Conservation (phyloP, 257 asterid genomes). For the Handroanthus guayacan region DNA sequence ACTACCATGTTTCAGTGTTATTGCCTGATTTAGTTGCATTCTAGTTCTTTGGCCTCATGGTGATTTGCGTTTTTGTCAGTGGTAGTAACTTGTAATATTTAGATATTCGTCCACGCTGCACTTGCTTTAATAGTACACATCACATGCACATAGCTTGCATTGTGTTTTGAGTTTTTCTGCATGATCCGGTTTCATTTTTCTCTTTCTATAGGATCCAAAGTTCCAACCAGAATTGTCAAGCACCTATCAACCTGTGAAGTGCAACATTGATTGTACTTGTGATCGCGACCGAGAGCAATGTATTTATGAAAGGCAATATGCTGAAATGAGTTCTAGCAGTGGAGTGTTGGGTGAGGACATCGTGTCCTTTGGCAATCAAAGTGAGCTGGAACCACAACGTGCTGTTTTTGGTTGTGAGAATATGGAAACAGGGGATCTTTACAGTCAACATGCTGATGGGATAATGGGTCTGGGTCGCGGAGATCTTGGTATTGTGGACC, state of each 20-base stretch:
- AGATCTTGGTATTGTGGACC: slow-evolving; percentile 97
- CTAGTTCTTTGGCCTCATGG: slow-evolving; percentile 5
- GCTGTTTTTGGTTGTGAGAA: slow-evolving; percentile 97
- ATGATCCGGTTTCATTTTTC: slow-evolving; percentile 23
- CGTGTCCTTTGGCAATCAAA: slow-evolving; percentile 88
- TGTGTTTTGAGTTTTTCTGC: slow-evolving; percentile 23
- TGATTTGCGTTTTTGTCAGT: not conserved
- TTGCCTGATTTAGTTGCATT: slow-evolving; percentile 14
- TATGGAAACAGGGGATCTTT: slow-evolving; percentile 96
- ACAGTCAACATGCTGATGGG: slow-evolving; percentile 99
- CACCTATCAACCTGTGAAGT: slow-evolving; percentile 83
- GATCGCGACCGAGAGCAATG: slow-evolving; percentile 78
- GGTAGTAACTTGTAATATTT: not conserved
- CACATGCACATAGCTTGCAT: not conserved
- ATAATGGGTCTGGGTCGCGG: slow-evolving; percentile 99
- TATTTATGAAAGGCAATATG: slow-evolving; percentile 89
- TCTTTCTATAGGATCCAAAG: slow-evolving; percentile 76
- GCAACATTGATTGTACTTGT: slow-evolving; percentile 87
- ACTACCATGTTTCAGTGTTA: not conserved
- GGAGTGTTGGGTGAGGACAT: slow-evolving; percentile 93
- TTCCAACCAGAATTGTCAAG: slow-evolving; percentile 84
- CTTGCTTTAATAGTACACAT: not conserved
- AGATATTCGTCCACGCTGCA: slow-evolving; percentile 18
- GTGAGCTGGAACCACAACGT: slow-evolving; percentile 87
- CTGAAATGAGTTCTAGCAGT: slow-evolving; percentile 99